These are phyloP conservation scores for Paraphoma sp. DNA, from an alignment of 2,329 filamentous ascomycete genomes.

Conservation along the genomic window DNA sequence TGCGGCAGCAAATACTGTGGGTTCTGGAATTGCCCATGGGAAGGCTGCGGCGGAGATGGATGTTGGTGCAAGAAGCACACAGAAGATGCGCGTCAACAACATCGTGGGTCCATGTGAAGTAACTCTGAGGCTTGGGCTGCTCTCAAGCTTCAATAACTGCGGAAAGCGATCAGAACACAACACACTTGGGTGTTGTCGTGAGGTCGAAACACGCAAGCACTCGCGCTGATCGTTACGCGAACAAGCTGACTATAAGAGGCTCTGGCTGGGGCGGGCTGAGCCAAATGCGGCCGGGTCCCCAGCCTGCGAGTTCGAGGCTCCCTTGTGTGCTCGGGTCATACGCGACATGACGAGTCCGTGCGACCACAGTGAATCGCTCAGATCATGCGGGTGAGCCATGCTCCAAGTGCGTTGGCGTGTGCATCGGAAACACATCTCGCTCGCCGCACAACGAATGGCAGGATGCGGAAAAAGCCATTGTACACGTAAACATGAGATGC, in stretches of 20 bases:
- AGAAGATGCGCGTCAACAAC: conserved; percentile 30
- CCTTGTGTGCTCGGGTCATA: conserved; percentile 20
- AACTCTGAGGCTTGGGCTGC: background rate
- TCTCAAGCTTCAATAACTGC: background rate
- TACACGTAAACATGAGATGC: conserved; percentile 10
- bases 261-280: conserved; percentile 18
- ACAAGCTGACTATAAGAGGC: conserved; percentile 15
- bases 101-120: conserved; percentile 26
- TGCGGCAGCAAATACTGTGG: conserved; percentile 29
- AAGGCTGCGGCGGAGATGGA: conserved; percentile 33
- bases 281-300: conserved; percentile 12
- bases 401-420: conserved; percentile 9
- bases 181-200: background rate
- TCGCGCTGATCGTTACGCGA: conserved; percentile 19
- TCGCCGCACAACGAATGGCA: conserved; percentile 5
- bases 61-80: conserved; percentile 37
- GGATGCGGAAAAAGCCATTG: conserved; percentile 7
- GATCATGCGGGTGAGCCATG: conserved; percentile 22
- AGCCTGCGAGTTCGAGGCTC: conserved; percentile 22
- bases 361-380: conserved; percentile 16
- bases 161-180: background rate
- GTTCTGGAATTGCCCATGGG: conserved; percentile 33
- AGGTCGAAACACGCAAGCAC: background rate
- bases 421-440: conserved; percentile 10
- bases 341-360: conserved; percentile 25